Percentiles rank a stretch among this genome's conserved stretches.
Evolutionary conservation across 306 rosid genomes (phyloP).

Genomic region (Castanospermum australe): DNA sequence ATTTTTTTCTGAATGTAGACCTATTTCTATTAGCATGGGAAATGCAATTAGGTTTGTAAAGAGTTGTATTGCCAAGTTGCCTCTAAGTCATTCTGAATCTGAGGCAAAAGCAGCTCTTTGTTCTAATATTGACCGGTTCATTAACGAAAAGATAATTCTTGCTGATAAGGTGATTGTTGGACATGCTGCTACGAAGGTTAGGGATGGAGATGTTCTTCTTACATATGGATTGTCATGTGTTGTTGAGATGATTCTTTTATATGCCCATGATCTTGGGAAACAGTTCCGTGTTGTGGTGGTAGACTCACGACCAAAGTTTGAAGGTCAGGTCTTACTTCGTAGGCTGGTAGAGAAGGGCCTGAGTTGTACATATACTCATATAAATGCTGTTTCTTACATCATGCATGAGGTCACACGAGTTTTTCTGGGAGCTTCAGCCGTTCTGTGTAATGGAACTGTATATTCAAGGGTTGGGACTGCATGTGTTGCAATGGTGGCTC

Average conservation of each 20-base stretch:
- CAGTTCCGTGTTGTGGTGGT: constrained; percentile 80
- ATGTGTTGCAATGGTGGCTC: constrained; percentile 89
- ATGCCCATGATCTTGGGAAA: constrained; percentile 78
- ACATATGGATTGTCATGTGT: constrained; percentile 68
- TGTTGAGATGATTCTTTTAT: constrained; percentile 71
- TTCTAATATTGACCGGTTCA: constrained; percentile 68
- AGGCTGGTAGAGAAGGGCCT: constrained; percentile 72
- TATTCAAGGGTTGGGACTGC: constrained; percentile 94
- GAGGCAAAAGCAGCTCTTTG: constrained; percentile 73
- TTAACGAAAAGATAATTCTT: constrained; percentile 76
- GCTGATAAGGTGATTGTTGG: constrained; percentile 79
- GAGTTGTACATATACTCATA: constrained; percentile 78
- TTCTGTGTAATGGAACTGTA: constrained; percentile 81
- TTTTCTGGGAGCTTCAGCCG: constrained; percentile 76
- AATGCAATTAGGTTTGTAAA: constrained; percentile 80
- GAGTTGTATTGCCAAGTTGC: constrained; percentile 58
- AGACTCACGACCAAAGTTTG: constrained; percentile 87
- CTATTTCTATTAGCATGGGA: constrained; percentile 89
- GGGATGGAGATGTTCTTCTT: constrained; percentile 90
- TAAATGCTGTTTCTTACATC: constrained; percentile 75
- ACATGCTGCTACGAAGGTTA: constrained; percentile 71
- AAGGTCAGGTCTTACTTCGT: constrained; percentile 74
- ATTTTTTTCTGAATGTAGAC: constrained; percentile 78
- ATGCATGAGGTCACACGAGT: constrained; percentile 89
- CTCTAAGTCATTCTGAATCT: constrained; percentile 55